Conservation (phyloP, 345 rosid genomes). For the Mallotus nudiflorus region DNA sequence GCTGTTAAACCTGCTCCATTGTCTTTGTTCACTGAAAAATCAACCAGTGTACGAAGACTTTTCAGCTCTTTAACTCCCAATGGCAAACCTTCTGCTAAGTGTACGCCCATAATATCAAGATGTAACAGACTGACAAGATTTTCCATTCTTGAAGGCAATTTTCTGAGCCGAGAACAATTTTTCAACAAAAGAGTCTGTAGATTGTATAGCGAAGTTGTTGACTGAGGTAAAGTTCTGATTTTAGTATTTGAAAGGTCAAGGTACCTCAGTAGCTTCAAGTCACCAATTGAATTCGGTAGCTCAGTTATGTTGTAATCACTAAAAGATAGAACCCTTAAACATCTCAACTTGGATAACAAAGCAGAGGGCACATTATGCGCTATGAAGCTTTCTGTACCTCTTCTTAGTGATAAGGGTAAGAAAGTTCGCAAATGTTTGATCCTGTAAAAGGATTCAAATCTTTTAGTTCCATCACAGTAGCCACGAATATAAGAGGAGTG, state of each 20-base stretch:
- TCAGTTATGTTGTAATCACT: conserved; percentile 7
- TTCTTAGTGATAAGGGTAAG: background rate
- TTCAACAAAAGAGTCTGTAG: conserved; percentile 31
- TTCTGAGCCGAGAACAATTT: conserved; percentile 18
- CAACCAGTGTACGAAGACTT: conserved; percentile 33
- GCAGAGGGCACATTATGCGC: background rate
- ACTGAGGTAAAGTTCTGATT: conserved; percentile 5
- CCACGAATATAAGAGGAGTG: conserved; percentile 8
- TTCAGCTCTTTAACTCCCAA: conserved; percentile 29
- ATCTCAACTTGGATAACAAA: background rate
- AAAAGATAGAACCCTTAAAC: conserved; percentile 1
- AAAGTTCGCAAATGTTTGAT: background rate
- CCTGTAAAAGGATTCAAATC: background rate
- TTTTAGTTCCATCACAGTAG: background rate
- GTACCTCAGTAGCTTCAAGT: conserved; percentile 1
- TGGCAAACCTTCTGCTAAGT: conserved; percentile 35
- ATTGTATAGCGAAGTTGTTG: background rate
- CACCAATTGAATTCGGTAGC: conserved; percentile 2
- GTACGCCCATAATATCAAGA: conserved; percentile 27
- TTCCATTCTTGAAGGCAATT: conserved; percentile 36
- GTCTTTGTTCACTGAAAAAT: conserved; percentile 29
- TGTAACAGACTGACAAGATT: conserved; percentile 34
- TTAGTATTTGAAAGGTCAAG: conserved; percentile 4
- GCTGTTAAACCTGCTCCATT: conserved; percentile 31
- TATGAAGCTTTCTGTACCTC: background rate